These are phyloP conservation scores for Achaetomiella virescens DNA, from an alignment of 495 filamentous ascomycete species.

Conservation along the genomic window DNA sequence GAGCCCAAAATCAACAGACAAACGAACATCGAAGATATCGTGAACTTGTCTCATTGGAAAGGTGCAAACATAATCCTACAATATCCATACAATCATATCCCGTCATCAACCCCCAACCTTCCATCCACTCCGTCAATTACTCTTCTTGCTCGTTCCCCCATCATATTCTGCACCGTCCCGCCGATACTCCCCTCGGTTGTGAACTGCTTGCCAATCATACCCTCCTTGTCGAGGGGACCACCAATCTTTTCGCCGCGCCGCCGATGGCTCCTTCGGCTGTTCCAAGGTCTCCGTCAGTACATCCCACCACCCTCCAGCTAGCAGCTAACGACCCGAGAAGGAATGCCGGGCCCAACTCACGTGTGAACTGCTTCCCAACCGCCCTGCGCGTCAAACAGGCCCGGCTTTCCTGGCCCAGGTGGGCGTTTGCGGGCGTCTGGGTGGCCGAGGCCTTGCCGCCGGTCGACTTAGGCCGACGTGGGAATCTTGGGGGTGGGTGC, in stretches of 20 bases:
- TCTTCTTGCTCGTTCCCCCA: conserved; percentile 25
- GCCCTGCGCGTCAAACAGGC: conserved; percentile 31
- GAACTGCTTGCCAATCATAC: conserved; percentile 46
- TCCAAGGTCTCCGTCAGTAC: not conserved
- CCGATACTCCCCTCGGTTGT: conserved; percentile 42
- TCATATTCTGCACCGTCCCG: conserved; percentile 35
- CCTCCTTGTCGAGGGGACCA: conserved; percentile 47
- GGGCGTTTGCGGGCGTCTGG: conserved; percentile 20
- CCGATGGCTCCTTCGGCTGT: conserved; percentile 46
- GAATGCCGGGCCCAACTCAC: conserved; percentile 10
- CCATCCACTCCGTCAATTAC: not conserved
- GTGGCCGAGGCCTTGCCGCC: conserved; percentile 18
- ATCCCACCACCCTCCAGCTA: too few species aligned
- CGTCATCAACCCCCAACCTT: not conserved
- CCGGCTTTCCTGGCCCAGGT: conserved; percentile 21
- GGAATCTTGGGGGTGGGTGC: conserved; percentile 8
- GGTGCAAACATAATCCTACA: not conserved
- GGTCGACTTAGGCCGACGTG: conserved; percentile 17
- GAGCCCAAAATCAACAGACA: too few species aligned
- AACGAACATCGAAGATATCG: too few species aligned
- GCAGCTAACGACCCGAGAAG: too few species aligned
- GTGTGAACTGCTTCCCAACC: conserved; percentile 37
- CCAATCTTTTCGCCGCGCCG: conserved; percentile 46
- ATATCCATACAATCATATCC: not conserved
- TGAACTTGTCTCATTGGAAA: too few species aligned